phyloP scores from a whole-genome alignment of 1,284 basidiomycete species.

The Cutaneotrichosporon sp. region DNA sequence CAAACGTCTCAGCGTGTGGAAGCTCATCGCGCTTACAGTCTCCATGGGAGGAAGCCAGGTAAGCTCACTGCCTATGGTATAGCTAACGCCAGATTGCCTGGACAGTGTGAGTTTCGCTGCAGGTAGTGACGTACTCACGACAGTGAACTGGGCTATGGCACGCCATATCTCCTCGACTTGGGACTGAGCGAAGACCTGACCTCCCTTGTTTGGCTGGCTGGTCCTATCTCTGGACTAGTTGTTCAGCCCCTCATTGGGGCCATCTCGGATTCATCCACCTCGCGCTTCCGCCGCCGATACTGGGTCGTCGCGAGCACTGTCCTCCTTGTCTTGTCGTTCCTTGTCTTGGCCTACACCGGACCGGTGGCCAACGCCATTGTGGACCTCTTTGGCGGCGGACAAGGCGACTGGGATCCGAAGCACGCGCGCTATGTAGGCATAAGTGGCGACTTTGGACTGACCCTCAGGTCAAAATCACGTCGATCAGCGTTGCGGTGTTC shows the following conservation, averaged over 20 bases:
- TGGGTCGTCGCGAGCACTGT: conserved; percentile 80
- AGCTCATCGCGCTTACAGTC: conserved; percentile 52
- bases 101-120: conserved; percentile 24
- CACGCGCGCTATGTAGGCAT: conserved; percentile 57
- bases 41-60: conserved; percentile 71
- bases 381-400: conserved; percentile 67
- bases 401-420: conserved; percentile 84
- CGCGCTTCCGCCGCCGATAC: conserved; percentile 78
- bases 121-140: conserved; percentile 4
- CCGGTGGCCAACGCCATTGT: conserved; percentile 69
- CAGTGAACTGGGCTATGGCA: conserved; percentile 68
- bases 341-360: conserved; percentile 74
- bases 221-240: conserved; percentile 75
- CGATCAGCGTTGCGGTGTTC: conserved; percentile 79
- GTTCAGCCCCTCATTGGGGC: conserved; percentile 95
- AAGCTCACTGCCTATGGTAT: background rate
- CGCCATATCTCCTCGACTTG: conserved; percentile 82
- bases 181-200: conserved; percentile 88
- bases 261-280: conserved; percentile 85
- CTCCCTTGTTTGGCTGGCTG: conserved; percentile 93
- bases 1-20: conserved; percentile 13
- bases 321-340: conserved; percentile 54
- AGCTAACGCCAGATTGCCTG: conserved; percentile 37
- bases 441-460: background rate
- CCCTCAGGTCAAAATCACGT: conserved; percentile 59